Base-by-base conservation (phyloP, 1,284 basidiomycete genomes). In the Heterobasidion irregulare region DNA sequence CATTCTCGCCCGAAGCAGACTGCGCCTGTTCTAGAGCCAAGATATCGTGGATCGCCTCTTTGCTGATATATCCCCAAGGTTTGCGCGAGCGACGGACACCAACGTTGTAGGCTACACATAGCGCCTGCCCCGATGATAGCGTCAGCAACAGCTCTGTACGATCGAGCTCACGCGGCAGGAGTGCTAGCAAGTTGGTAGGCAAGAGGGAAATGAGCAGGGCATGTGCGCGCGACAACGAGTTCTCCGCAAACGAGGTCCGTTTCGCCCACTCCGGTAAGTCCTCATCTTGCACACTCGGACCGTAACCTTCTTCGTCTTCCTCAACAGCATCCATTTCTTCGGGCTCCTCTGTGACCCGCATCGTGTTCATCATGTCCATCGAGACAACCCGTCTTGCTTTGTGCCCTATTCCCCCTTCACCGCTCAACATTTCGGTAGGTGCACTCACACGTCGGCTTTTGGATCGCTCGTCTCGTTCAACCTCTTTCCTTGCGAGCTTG, bases 61-160 rank as follows among this genome's bases (percentile, higher is more conserved):
- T 72, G 55, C 79, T 86, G 55, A 95, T 88, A 68, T 87, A 94
- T 0, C 92, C 93, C 92, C 92, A 95, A 2, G 90, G 89, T 61
- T 87, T 83, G 52, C 82, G 81, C 8, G 90, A 93, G 57, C 82
- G 78, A 34, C 92, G 80, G 0, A 94, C 85, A 10, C 81, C 85
- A 3, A 78, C 70, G 67, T 94, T 95, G 71, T 92, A 94, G 1
- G 88, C 85, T 2, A 77, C 68, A 61, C 92, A 94, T 4, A 94
- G 77, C 15, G 92, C 69, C 62, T 92, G 86, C 0, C 93, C 93
- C 1, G 89, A 90, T 0, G 86, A 78, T 0, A 92, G 73, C 50
- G 76, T 72, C n/a, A 72, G 65, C 8, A 89, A 70, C 57, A 92
- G 76, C 0, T 65, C 66, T 2, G 60, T 62, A 44, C 73, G 73